Percentiles rank a stretch among this genome's conserved stretches.
phyloP scores from a whole-genome alignment of 495 filamentous ascomycete genomes.

The Sordaria brevicollis region DNA sequence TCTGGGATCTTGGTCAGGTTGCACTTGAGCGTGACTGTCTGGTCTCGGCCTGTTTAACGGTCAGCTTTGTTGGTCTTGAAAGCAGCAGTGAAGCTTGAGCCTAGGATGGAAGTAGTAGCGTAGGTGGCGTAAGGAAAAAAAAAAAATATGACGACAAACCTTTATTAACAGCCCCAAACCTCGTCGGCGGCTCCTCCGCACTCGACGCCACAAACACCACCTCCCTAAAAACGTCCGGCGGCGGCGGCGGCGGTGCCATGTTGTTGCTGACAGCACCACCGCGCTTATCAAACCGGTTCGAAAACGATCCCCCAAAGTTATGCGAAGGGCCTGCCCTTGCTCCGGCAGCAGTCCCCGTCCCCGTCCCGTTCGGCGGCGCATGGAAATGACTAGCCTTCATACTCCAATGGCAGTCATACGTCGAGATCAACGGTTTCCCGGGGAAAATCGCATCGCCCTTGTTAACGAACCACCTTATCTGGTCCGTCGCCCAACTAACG shows the following conservation, averaged over 20 bases:
- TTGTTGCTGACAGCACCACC: background rate
- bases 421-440: constrained; percentile 4
- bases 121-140: no score
- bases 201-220: constrained; percentile 14
- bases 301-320: background rate
- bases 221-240: constrained; percentile 6
- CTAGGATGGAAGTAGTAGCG: background rate
- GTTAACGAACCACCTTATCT: constrained; percentile 17
- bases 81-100: background rate
- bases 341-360: no score
- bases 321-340: background rate
- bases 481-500: constrained; percentile 12
- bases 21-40: constrained; percentile 7
- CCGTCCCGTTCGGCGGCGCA: background rate
- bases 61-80: background rate
- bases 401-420: constrained; percentile 14
- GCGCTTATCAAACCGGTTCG: background rate
- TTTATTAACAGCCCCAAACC: constrained; percentile 2
- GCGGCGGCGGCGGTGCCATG: background rate
- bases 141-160: no score
- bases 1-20: constrained; percentile 13
- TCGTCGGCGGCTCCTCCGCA: constrained; percentile 7
- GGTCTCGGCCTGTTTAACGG: constrained; percentile 1
- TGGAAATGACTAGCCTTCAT: constrained; percentile 10
- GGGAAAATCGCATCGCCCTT: constrained; percentile 20